phyloP scores from a whole-genome alignment of 306 rosid genomes.

The Lathyrus tuberosus region DNA sequence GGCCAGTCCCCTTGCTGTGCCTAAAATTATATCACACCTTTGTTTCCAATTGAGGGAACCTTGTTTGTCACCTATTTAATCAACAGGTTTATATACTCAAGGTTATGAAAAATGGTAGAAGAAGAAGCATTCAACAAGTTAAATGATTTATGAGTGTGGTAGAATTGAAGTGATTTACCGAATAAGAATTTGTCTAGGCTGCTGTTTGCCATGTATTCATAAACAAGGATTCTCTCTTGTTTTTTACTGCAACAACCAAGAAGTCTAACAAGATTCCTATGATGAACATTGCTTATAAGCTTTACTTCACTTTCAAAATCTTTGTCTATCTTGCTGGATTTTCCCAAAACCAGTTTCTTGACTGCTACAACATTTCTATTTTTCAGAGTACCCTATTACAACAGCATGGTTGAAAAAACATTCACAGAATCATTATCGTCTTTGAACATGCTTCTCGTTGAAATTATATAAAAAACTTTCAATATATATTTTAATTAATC shows the following conservation, averaged over 20 bases:
- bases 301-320: constrained; percentile 67
- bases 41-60: constrained; percentile 67
- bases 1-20: constrained; percentile 68
- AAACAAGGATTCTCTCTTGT: constrained; percentile 62
- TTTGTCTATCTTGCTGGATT: constrained; percentile 49
- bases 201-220: constrained; percentile 69
- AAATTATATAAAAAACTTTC: neutral
- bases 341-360: constrained; percentile 55
- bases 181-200: constrained; percentile 69
- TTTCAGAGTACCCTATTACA: constrained; percentile 61
- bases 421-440: neutral
- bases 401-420: too few relatives aligned
- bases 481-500: too few relatives aligned
- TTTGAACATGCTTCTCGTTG: neutral
- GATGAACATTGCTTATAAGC: constrained; percentile 74
- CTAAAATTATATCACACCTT: constrained; percentile 54
- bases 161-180: constrained; percentile 43
- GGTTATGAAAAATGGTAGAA: neutral
- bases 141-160: neutral
- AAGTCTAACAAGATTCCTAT: constrained; percentile 64
- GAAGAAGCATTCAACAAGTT: neutral
- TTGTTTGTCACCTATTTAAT: constrained; percentile 46
- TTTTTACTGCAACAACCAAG: constrained; percentile 73
- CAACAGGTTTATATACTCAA: neutral
- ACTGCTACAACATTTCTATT: constrained; percentile 70